Base-by-base conservation (phyloP, 129 eudicot species). In the Dittrichia graveolens region DNA sequence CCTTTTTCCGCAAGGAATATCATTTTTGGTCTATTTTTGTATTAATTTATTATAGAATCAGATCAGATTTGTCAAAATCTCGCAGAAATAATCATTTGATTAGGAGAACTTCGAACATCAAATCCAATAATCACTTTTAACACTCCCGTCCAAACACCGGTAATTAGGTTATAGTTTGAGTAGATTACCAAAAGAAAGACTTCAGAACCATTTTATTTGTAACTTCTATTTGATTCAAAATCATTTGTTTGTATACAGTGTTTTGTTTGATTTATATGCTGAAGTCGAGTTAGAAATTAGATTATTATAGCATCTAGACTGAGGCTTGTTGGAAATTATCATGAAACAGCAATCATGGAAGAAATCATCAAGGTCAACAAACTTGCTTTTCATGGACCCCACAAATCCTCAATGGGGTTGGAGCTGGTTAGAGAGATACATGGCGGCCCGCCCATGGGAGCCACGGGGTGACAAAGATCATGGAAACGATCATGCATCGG, bases 401-500 rank as follows among this genome's bases (percentile, higher is more conserved):
- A 89, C 89, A 7, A 93, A 89, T 82, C 98, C 98, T 7, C 98
- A 93, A 50, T 93, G 98, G 98, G 98, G 98, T 15, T 93, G 98
- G 98, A 93, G 98, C 74, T 93, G 98, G 98, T 77, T 93, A 75
- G 98, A 93, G 55, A 84, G 98, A 61, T 93, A 89, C 87, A 87
- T 85, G 91, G 91, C 96, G 31, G 84, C 88, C 48, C 83, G 86
- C 1, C 85, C 91, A 39, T 82, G 80, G 83, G 97, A 90, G 63
- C 35, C 84, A 6, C 83, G 67, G 61, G 74, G 52, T 15, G 78
- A 74, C 2, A 67, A 67, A 76, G 75, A 76, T 12, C 57, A 45
- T 9, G 83, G 73, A 68, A 80, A 59, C 41, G 91, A 91, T 18
- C 76, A 73, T 58, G 67, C 79, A 68, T 88, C 95, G 14, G 84